Evolutionary conservation across 2,329 filamentous ascomycete genomes (phyloP).

Genomic region (Microcyclosporella mali): DNA sequence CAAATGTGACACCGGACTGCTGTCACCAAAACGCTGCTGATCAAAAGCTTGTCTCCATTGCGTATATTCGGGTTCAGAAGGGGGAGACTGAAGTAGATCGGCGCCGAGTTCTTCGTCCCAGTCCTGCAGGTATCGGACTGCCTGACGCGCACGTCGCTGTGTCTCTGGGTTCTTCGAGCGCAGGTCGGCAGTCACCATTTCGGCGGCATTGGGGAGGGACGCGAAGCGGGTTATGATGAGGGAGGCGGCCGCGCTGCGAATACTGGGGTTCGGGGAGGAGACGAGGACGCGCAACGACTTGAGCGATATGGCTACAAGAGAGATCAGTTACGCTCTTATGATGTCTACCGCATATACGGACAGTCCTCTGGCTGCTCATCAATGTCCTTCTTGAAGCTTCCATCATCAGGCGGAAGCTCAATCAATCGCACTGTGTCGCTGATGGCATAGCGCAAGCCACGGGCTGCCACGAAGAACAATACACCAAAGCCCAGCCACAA

Average conservation of each 20-base stretch:
- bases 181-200: constrained; percentile 15
- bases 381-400: constrained; percentile 70
- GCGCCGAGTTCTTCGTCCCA: constrained; percentile 21
- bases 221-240: constrained; percentile 19
- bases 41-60: background rate
- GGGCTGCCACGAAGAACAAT: constrained; percentile 54
- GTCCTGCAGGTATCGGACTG: constrained; percentile 19
- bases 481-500: constrained; percentile 46
- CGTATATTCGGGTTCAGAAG: constrained; percentile 3
- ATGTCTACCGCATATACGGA: background rate
- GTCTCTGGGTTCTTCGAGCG: constrained; percentile 10
- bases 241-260: constrained; percentile 33
- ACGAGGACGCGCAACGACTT: constrained; percentile 37
- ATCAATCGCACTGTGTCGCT: constrained; percentile 57
- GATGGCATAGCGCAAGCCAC: constrained; percentile 54
- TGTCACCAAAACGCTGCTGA: constrained; percentile 4
- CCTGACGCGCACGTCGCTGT: constrained; percentile 13
- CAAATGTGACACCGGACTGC: constrained; percentile 8
- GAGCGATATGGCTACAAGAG: constrained; percentile 34
- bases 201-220: constrained; percentile 9
- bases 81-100: background rate
- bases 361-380: constrained; percentile 42
- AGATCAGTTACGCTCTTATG: background rate
- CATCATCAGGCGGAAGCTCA: constrained; percentile 64
- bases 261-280: constrained; percentile 38